phyloP scores from a whole-genome alignment of 2,329 filamentous ascomycete genomes.

The Fusarium begoniae region DNA sequence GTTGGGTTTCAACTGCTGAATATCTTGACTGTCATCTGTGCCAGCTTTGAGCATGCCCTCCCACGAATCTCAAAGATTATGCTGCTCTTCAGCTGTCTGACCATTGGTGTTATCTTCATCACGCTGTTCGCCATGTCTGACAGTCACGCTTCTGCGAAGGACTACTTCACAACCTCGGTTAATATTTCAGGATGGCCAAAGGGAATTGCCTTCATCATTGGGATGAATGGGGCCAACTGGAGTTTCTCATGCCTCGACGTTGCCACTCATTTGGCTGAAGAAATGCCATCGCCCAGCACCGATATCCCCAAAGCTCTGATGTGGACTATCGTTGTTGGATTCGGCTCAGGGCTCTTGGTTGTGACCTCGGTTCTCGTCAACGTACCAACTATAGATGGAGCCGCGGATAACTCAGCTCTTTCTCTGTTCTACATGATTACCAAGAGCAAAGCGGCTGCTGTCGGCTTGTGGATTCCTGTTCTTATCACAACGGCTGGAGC shows the following conservation, averaged over 20 bases:
- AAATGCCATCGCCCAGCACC: neutral
- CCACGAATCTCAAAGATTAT: neutral
- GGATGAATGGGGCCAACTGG: constrained; percentile 1
- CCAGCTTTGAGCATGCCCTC: neutral
- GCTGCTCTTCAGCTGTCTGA: neutral
- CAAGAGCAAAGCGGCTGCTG: neutral
- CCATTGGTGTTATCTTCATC: neutral
- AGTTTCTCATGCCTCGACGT: constrained; percentile 1
- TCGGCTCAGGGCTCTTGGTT: neutral
- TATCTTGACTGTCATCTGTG: neutral
- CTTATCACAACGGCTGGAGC: neutral
- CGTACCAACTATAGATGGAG: neutral
- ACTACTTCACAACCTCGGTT: neutral
- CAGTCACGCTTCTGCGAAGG: neutral
- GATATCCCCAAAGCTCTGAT: constrained; percentile 3
- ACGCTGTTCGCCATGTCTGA: neutral
- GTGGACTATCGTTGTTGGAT: constrained; percentile 2
- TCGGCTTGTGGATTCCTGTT: constrained; percentile 1
- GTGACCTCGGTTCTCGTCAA: neutral
- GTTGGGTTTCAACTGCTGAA: constrained; percentile 3
- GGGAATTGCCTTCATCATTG: neutral
- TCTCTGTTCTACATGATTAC: constrained; percentile 2
- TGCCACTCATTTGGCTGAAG: constrained; percentile 2
- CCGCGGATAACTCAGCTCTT: neutral
- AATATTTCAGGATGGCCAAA: constrained; percentile 9